Base-by-base conservation (phyloP, 345 rosid genomes). In the Melaleuca alternifolia region DNA sequence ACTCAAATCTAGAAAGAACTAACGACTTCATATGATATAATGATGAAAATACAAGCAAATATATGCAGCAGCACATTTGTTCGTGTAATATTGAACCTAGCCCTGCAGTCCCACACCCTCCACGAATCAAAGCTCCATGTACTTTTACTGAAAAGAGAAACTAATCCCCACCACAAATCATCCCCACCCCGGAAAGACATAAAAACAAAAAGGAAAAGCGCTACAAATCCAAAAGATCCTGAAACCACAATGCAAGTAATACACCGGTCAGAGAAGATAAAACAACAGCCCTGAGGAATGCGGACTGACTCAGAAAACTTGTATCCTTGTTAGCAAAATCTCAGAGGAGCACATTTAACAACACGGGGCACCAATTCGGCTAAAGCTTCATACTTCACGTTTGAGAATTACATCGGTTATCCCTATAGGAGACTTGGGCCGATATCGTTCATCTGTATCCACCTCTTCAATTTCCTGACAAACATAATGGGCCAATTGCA, bases 391-490 rank as follows among this genome's bases (percentile, higher is more conserved):
- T 54, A 90, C 82, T 82, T 94, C 93, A 48, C 86, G 94, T 88
- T 94, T 93, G 85, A 96, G 91, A 84, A 90, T 88, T 89, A 93
- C 91, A 11, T 85, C 77, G 88, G 57, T 86, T 91, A 97, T 97
- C 89, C 89, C 92, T 75, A 95, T 88, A 9, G 91, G 86, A 77
- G 97, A 94, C 91, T 94, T 97, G 59, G 98, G 98, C 88, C 90
- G 94, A 87, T 91, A 96, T 86, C 92, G 96, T 88, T 95, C 98
- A 89, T 97, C 99, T 24, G 99, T 97, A 90, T 96, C 96, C 85
- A 96, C 96, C 93, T 97, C 99, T 87, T 97, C 99, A 24, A 96
- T 97, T 94, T 97, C 99, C 99, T 96, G 93, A 62, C 85, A 79
- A 50, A 50, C 26, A 65, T 26, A 82, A 82, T 50, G 75, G 84